Evolutionary conservation across 1,139 yeast species (phyloP).

Genomic region (Hemisphaericaspora xylanilytica): DNA sequence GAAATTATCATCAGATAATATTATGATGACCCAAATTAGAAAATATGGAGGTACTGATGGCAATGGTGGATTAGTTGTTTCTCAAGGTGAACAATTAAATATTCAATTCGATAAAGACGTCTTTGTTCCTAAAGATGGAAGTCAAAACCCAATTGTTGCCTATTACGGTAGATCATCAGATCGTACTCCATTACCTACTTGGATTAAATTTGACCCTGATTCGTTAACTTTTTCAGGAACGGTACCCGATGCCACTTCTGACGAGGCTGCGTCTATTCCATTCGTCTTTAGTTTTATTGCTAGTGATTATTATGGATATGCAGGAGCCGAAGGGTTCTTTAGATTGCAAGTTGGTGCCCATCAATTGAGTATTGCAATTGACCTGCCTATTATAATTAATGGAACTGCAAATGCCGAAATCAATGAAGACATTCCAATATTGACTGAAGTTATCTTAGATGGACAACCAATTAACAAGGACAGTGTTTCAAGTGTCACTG

Average conservation of each 20-base stretch:
- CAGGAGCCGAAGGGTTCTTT: constrained; percentile 72
- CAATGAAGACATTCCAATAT: constrained; percentile 58
- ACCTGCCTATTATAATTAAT: constrained; percentile 54
- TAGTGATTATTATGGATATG: constrained; percentile 70
- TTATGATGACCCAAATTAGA: constrained; percentile 51
- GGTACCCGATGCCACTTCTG: constrained; percentile 82
- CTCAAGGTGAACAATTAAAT: constrained; percentile 64
- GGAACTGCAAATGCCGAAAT: constrained; percentile 64
- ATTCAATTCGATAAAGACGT: constrained; percentile 59
- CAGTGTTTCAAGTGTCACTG: constrained; percentile 55
- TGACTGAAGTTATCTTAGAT: constrained; percentile 57
- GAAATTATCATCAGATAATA: constrained; percentile 33
- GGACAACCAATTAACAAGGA: constrained; percentile 41
- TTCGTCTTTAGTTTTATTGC: constrained; percentile 78
- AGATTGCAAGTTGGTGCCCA: constrained; percentile 84
- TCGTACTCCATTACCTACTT: constrained; percentile 85
- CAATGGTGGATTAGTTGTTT: constrained; percentile 64
- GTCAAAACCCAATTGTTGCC: constrained; percentile 51
- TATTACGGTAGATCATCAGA: constrained; percentile 82
- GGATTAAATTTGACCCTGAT: constrained; percentile 70
- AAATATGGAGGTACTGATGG: constrained; percentile 71
- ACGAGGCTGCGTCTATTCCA: constrained; percentile 79
- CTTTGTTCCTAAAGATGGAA: constrained; percentile 47
- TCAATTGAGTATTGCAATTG: constrained; percentile 62
- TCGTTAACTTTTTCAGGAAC: constrained; percentile 76